Evolutionary conservation across 306 rosid species (phyloP).

Genomic region (Malus orientalis): DNA sequence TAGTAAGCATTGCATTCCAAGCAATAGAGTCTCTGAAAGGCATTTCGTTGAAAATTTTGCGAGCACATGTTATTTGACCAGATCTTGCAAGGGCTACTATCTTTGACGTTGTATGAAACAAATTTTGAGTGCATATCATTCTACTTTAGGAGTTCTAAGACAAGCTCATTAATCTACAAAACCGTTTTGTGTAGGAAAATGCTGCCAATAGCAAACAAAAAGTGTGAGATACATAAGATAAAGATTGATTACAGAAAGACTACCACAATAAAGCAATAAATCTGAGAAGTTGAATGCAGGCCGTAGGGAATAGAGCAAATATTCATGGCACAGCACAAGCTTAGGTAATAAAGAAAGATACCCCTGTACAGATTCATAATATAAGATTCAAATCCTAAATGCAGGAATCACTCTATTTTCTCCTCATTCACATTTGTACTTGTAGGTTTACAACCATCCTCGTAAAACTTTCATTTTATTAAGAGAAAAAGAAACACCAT

Average conservation of each 20-base stretch:
- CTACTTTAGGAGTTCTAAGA: background rate
- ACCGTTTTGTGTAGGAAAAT: background rate
- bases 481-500: background rate
- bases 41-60: conserved; percentile 63
- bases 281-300: background rate
- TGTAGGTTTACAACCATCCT: background rate
- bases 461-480: background rate
- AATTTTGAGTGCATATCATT: conserved; percentile 35
- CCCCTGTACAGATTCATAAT: background rate
- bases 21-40: conserved; percentile 49
- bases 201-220: background rate
- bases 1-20: conserved; percentile 73
- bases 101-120: conserved; percentile 50
- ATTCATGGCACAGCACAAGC: background rate
- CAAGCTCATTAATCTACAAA: background rate
- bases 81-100: conserved; percentile 21
- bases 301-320: background rate
- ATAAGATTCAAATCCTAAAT: background rate
- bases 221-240: background rate
- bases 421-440: background rate
- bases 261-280: background rate
- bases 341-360: background rate
- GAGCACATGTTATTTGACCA: conserved; percentile 49
- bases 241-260: background rate
- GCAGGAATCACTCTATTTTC: background rate